Percentiles rank a stretch among this genome's conserved stretches.
phyloP scores from a whole-genome alignment of 139 green algal species.

The Chlamydomonas eustigma region DNA sequence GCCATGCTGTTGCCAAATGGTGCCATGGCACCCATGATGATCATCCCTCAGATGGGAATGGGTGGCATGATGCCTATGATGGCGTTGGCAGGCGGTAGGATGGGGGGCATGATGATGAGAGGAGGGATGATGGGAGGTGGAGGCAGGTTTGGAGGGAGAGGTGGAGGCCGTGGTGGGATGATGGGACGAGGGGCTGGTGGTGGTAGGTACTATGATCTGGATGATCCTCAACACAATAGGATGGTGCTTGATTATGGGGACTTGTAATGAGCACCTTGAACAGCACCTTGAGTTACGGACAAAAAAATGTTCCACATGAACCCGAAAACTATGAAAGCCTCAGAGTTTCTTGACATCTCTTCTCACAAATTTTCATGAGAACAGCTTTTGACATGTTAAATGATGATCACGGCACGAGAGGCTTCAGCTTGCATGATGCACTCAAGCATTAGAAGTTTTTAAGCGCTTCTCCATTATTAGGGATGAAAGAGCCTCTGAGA shows the following conservation, averaged over 20 bases:
- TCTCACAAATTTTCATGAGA: no score
- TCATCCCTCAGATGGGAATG: neutral
- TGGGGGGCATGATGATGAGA: neutral
- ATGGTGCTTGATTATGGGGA: slow-evolving; percentile 84
- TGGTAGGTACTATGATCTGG: slow-evolving; percentile 69
- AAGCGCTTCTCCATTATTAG: no score
- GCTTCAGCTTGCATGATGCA: no score
- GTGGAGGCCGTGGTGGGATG: neutral
- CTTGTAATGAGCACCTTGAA: no score
- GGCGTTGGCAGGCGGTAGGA: slow-evolving; percentile 13
- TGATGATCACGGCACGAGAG: no score
- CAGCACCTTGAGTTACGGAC: no score
- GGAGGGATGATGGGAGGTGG: neutral
- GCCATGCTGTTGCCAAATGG: neutral
- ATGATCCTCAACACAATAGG: slow-evolving; percentile 78
- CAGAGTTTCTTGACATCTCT: no score
- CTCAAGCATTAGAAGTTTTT: no score
- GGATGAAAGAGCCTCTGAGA: no score
- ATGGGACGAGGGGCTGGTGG: slow-evolving; percentile 17
- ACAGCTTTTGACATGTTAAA: no score
- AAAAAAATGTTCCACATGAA: no score
- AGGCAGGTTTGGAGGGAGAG: neutral
- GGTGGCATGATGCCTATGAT: slow-evolving; percentile 19
- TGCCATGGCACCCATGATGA: neutral
- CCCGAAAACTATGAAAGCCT: no score